Percentiles rank a stretch among this genome's conserved stretches.
Evolutionary conservation across 2,329 filamentous ascomycete genomes (phyloP).

Genomic region (Colletotrichum kahawae): DNA sequence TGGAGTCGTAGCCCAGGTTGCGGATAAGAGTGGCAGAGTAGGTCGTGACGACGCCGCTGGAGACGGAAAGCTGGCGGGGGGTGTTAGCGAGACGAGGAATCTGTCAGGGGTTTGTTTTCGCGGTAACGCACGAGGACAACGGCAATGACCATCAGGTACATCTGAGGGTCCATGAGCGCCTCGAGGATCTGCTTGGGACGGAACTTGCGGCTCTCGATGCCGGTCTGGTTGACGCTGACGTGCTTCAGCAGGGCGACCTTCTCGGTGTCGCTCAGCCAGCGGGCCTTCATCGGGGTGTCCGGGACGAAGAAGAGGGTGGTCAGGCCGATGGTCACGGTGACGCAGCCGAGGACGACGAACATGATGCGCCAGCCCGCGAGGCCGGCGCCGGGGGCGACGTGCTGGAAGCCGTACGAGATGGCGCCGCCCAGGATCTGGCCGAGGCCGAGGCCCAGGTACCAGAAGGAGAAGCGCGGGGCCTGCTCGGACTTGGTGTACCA

Average conservation of each 20-base stretch:
- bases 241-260: slow-evolving; percentile 54
- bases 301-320: slow-evolving; percentile 45
- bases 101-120: neutral
- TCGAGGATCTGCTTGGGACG: slow-evolving; percentile 57
- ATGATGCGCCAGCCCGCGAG: slow-evolving; percentile 49
- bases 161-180: slow-evolving; percentile 54
- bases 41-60: slow-evolving; percentile 57
- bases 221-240: slow-evolving; percentile 63
- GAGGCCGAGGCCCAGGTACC: slow-evolving; percentile 65
- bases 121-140: slow-evolving; percentile 48
- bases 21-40: slow-evolving; percentile 60
- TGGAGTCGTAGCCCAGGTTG: slow-evolving; percentile 49
- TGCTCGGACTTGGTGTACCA: slow-evolving; percentile 65
- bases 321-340: slow-evolving; percentile 45
- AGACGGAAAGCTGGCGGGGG: slow-evolving; percentile 46
- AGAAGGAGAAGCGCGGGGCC: slow-evolving; percentile 63
- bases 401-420: slow-evolving; percentile 59
- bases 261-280: slow-evolving; percentile 37
- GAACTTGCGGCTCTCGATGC: slow-evolving; percentile 59
- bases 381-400: slow-evolving; percentile 41
- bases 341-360: slow-evolving; percentile 48
- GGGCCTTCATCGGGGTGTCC: slow-evolving; percentile 50
- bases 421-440: slow-evolving; percentile 56
- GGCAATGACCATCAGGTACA: slow-evolving; percentile 54
- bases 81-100: neutral